Percentiles rank a stretch among this genome's conserved stretches.
phyloP scores from a whole-genome alignment of 164 flowering plant species.

The Euptelea pleiosperma region DNA sequence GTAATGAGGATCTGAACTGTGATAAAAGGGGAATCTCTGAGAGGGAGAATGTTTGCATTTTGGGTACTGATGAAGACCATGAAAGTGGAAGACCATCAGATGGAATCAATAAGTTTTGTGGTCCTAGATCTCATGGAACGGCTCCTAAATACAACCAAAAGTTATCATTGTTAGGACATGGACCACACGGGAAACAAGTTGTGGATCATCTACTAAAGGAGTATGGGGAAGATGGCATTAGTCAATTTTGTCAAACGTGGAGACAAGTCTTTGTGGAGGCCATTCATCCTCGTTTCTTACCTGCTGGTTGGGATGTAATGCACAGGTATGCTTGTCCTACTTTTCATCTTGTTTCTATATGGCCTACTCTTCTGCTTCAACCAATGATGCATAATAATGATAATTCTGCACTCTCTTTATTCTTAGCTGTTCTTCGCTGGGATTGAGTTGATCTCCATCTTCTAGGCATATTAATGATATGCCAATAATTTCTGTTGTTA shows the following conservation, averaged over 20 bases:
- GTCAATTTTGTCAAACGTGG: constrained; percentile 87
- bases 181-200: constrained; percentile 94
- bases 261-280: constrained; percentile 92
- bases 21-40: constrained; percentile 18
- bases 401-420: background rate
- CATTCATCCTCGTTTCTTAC: constrained; percentile 77
- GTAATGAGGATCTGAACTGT: constrained; percentile 8
- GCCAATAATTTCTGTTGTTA: too few relatives aligned
- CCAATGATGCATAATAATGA: background rate
- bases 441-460: background rate
- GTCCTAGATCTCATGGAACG: constrained; percentile 16
- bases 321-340: constrained; percentile 61
- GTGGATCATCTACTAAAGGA: constrained; percentile 62
- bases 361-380: constrained; percentile 2
- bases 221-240: constrained; percentile 75
- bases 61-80: constrained; percentile 23
- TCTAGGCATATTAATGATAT: too few relatives aligned
- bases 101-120: constrained; percentile 13
- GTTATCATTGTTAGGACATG: constrained; percentile 85
- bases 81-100: constrained; percentile 23
- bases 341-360: background rate
- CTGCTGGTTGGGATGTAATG: constrained; percentile 89
- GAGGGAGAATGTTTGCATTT: constrained; percentile 1
- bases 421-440: background rate
- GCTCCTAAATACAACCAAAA: constrained; percentile 45